Percentiles rank a stretch among this genome's conserved stretches.
These are phyloP conservation scores for Phytophthora sp. DNA, from an alignment of 352 stramenopile species.

Conservation along the genomic window DNA sequence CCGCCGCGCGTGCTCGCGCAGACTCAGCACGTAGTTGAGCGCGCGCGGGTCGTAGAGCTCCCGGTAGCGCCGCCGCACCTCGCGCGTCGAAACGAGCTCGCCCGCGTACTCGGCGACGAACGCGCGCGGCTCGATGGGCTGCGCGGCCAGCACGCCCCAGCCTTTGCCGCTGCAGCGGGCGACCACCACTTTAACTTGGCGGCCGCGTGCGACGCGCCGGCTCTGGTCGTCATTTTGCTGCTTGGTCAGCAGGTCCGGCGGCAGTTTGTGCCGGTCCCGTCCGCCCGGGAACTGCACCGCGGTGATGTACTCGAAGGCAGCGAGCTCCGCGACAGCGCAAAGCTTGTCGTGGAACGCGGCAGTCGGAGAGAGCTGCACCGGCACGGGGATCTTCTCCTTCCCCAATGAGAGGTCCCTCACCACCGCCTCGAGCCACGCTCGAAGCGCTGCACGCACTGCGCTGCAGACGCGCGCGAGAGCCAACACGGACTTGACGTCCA, in stretches of 20 bases:
- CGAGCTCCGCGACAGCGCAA: background rate
- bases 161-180: slow-evolving; percentile 36
- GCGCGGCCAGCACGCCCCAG: slow-evolving; percentile 47
- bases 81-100: slow-evolving; percentile 53
- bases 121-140: slow-evolving; percentile 36
- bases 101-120: slow-evolving; percentile 74
- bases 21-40: slow-evolving; percentile 63
- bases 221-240: slow-evolving; percentile 24
- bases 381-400: slow-evolving; percentile 22
- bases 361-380: slow-evolving; percentile 4
- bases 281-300: slow-evolving; percentile 29
- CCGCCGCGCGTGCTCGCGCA: slow-evolving; percentile 48
- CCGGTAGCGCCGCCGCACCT: slow-evolving; percentile 48
- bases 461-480: slow-evolving; percentile 11
- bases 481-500: slow-evolving; percentile 12
- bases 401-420: slow-evolving; percentile 21
- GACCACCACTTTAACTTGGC: slow-evolving; percentile 40
- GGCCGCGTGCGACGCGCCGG: slow-evolving; percentile 28
- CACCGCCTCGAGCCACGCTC: slow-evolving; percentile 7
- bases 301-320: slow-evolving; percentile 44
- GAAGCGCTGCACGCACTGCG: background rate
- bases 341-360: slow-evolving; percentile 1
- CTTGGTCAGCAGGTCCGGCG: slow-evolving; percentile 16
- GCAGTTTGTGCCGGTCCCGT: slow-evolving; percentile 29
- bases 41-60: slow-evolving; percentile 23